Percentiles rank a stretch among this genome's conserved stretches.
These are phyloP conservation scores for Hypericum perforatum DNA, from an alignment of 345 rosid genomes.

Conservation along the genomic window DNA sequence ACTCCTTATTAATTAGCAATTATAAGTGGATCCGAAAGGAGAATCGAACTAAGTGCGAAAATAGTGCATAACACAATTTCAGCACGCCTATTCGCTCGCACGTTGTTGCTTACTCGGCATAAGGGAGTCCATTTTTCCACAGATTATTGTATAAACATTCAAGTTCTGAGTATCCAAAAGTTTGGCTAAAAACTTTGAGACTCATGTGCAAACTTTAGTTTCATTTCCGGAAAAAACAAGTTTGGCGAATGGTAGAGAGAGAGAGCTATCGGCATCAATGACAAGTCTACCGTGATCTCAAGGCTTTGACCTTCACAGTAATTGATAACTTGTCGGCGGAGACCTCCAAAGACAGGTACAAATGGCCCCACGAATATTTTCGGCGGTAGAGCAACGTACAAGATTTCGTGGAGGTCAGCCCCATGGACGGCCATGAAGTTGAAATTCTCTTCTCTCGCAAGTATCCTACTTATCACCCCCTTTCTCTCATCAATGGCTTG, in stretches of 20 bases:
- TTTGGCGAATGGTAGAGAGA: constrained; percentile 52
- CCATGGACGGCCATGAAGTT: constrained; percentile 72
- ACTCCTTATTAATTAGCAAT: no score
- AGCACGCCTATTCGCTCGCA: no score
- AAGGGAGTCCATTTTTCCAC: no score
- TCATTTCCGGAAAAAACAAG: constrained; percentile 46
- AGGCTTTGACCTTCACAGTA: constrained; percentile 37
- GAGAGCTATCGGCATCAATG: constrained; percentile 75
- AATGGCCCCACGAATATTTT: constrained; percentile 54
- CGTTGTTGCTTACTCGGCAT: no score
- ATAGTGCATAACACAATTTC: no score
- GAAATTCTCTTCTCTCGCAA: constrained; percentile 60
- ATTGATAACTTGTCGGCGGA: constrained; percentile 38
- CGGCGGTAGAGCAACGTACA: constrained; percentile 35
- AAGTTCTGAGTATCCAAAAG: no score
- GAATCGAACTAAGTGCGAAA: no score
- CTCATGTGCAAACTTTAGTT: constrained; percentile 54
- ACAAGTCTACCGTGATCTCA: constrained; percentile 50
- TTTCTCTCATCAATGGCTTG: constrained; percentile 33
- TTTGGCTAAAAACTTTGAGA: no score
- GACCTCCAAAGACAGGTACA: constrained; percentile 39
- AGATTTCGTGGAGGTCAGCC: constrained; percentile 59
- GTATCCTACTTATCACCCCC: constrained; percentile 19
- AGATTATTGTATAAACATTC: no score
- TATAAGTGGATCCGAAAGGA: no score